Evolutionary conservation across 108 stramenopile genomes (phyloP), one percentile per base, ranked within the genome.

Genomic region (Stephanodiscus triporus): DNA sequence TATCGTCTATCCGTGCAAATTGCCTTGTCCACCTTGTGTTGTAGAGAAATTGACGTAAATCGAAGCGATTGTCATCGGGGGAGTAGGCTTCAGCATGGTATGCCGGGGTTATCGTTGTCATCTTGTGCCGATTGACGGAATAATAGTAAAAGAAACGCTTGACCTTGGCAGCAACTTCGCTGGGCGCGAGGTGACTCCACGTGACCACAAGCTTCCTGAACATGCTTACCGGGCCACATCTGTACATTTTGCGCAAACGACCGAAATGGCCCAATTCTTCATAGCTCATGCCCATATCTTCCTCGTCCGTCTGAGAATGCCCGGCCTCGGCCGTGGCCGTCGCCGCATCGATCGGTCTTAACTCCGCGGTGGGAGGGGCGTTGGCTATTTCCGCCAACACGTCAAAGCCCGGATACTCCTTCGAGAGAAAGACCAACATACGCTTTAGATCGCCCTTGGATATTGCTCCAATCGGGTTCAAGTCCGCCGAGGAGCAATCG

Each of bases 231-330:
- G 98, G 96, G 23, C 96, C 97, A 73, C 97, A 98, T 56, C 95
- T 80, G 2, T 75, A 72, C 19, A 99, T 79, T 81, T 98, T 98
- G 37, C 99, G 88, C 49, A 99, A 80, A 9, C 91, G 84, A 9
- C 99, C 99, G 80, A 95, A 99, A 66, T 84, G 73, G 9, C 97
- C 93, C 70, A 99, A 83, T 66, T 99, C 99, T 68, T 90, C 92
- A 62, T 99, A 99, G 1, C 95, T 90, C 99, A 99, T 99, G 34
- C 99, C 99, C 99, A 99, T 99, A 73, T 99, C 99, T 20, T 97
- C 97, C 83, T 98, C 97, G 71, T 97, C 98, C 20, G 87, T 80
- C 72, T 98, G 96, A 4, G 91, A 90, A 72, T 96, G 94, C 56
- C 94, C 94, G 56, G 53, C 68, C 67, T 63, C 75, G 0, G 64